Evolutionary conservation across 495 filamentous ascomycete genomes (phyloP), one percentile per base, ranked within the genome.

Genomic region (Talaromyces trachyspermus): DNA sequence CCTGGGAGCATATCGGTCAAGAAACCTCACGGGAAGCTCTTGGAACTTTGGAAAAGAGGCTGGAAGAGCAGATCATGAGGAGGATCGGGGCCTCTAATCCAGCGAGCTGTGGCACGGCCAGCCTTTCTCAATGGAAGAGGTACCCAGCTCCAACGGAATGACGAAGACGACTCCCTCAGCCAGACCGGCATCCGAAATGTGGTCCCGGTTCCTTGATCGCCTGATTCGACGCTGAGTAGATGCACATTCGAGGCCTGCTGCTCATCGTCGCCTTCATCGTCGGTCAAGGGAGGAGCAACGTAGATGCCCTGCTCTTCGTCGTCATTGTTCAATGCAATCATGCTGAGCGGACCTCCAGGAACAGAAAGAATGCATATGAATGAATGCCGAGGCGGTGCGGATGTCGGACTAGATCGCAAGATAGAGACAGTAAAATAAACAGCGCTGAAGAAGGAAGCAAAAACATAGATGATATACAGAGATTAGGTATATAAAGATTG

Each of bases 21-120:
- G 61, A 23, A 84, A 65, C 23, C 70, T 69, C 51, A 81, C 70
- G 0, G 87, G 88, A 26, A 78, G 71, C 59, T 83, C 75, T 56
- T 95, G 88, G 1, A 86, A 57, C 8, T 53, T 56, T 5, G 86
- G 85, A 42, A 89, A 81, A 88, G 59, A 0, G 88, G 86, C 29
- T 71, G 64, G 55, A 95, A 84, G 22, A 74, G 74, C 55, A 81
- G 77, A 40, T 72, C 70, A 38, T 72, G 74, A 5, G 86, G 80
- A 17, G 75, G 76, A 49, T 79, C 60, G 0, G 88, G 88, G 0
- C 88, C 88, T 52, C 75, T 73, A n/a, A 82, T 65, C 86, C 87
- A 95, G 35, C 65, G 65, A 33, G 65, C 71, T 12, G 71, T 64
- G 9, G 71, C 65, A 43, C 74, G 63, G 36, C 62, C 71, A 30